phyloP scores from a whole-genome alignment of 176 grass and related monocot genomes.

The Themeda triandra region DNA sequence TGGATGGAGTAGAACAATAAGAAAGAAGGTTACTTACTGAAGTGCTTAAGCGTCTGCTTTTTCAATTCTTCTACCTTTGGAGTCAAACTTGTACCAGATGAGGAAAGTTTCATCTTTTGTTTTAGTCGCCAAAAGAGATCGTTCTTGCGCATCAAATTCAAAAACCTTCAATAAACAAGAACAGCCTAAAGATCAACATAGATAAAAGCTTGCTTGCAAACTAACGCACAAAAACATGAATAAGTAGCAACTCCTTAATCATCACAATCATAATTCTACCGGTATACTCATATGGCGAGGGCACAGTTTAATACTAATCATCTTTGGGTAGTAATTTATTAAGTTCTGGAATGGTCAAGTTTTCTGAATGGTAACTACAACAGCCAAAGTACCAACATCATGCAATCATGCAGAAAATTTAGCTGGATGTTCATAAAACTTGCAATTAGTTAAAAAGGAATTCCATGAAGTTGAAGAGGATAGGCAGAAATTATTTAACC shows the following conservation, averaged over 20 bases:
- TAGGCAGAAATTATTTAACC: not conserved
- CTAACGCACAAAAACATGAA: not conserved
- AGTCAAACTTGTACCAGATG: slow-evolving; percentile 49
- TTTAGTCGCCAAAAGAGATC: slow-evolving; percentile 53
- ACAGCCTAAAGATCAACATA: slow-evolving; percentile 7
- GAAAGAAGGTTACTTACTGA: slow-evolving; percentile 57
- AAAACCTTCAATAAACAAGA: slow-evolving; percentile 49
- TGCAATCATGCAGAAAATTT: not conserved
- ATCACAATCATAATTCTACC: not conserved
- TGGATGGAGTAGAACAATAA: not conserved
- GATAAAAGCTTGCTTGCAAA: slow-evolving; percentile 12
- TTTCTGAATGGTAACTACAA: not conserved
- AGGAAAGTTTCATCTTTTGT: slow-evolving; percentile 55
- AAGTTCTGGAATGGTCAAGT: not conserved
- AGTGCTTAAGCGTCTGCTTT: slow-evolving; percentile 47
- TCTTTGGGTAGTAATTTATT: not conserved
- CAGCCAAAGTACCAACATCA: not conserved
- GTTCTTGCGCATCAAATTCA: slow-evolving; percentile 51
- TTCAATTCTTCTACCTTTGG: slow-evolving; percentile 67
- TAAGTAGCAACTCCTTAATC: not conserved
- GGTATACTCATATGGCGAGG: not conserved
- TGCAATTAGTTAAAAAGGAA: not conserved
- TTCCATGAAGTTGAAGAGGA: not conserved
- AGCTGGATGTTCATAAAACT: not conserved
- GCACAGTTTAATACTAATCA: not conserved